A percentile compares a stretch with the other conserved stretches of the same genome.
Conservation (phyloP, 2,329 filamentous ascomycete species). For the Paecilomyces fulvus region DNA sequence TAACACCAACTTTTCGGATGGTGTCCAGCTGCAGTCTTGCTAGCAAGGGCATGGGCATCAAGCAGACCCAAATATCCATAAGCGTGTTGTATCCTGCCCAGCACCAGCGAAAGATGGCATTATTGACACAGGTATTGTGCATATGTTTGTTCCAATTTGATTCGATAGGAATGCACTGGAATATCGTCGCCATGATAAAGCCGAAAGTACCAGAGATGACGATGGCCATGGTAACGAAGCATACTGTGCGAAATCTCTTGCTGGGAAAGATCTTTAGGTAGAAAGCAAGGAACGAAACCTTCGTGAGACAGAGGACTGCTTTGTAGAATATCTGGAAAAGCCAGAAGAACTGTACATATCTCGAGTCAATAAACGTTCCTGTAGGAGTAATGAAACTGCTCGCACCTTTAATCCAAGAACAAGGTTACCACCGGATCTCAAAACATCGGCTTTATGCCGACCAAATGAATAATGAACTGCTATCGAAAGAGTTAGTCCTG, state of each 20-base stretch:
- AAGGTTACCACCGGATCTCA: conserved; percentile 4
- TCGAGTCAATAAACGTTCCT: background rate
- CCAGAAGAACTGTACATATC: conserved; percentile 6
- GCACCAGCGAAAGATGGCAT: conserved; percentile 38
- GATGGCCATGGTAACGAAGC: conserved; percentile 6
- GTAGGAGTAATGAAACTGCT: background rate
- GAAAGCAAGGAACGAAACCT: conserved; percentile 9
- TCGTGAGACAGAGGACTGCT: conserved; percentile 8
- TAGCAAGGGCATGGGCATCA: conserved; percentile 42
- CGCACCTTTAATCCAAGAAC: conserved; percentile 7
- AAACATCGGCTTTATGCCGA: conserved; percentile 7
- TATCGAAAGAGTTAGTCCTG: background rate
- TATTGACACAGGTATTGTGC: conserved; percentile 41
- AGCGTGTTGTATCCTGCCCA: conserved; percentile 10
- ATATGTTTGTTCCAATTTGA: conserved; percentile 42
- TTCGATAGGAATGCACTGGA: conserved; percentile 41
- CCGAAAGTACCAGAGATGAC: conserved; percentile 6
- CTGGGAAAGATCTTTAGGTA: conserved; percentile 11
- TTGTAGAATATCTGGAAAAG: conserved; percentile 12
- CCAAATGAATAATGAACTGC: conserved; percentile 9
- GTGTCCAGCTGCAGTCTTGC: conserved; percentile 36
- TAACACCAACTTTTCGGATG: conserved; percentile 40
- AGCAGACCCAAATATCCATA: conserved; percentile 37
- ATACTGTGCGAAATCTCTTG: conserved; percentile 8
- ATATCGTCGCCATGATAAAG: conserved; percentile 20